Evolutionary conservation across 495 filamentous ascomycete species (phyloP), one percentile per base, ranked within the genome.

Genomic region (Aspergillus homomorphus): DNA sequence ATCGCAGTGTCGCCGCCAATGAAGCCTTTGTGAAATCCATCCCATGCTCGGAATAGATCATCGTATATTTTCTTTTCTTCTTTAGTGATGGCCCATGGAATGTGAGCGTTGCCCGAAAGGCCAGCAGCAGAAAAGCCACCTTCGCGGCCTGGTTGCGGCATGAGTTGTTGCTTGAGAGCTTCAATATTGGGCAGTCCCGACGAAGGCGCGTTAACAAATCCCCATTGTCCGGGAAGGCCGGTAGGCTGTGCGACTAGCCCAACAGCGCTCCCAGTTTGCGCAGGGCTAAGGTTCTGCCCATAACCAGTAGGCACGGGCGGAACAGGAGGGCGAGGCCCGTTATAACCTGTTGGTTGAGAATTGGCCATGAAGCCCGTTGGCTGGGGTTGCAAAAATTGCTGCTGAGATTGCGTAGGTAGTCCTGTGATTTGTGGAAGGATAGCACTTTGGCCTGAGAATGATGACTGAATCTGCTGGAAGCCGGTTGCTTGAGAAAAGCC

Each of bases 81-180:
- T 72, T 99, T 99, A 8, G 95, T 99, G 54, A 99, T 93, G 22
- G 95, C 94, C 94, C 93, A 99, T 3, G 95, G 93, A 66, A 99
- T 92, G 6, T 87, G 90, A 8, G 95, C 95, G 77, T 95, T 98
- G 50, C 95, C 95, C 28, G 89, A 87, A 23, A 99, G 79, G 8
- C 92, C 92, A 56, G 84, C 79, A 15, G 92, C 92, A n/a, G 88
- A 93, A 64, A 90, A 98, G 6, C 90, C 90, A 61, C 90, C 87
- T 72, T 97, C 95, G 6, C 95, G 88, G 24, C 95, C 95, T 57
- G 89, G 85, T 65, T 98, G 94, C 9, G 95, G 95, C 94, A 99
- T 98, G 82, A 99, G 96, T 65, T 92, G 92, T 55, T 92, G 87
- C 64, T 96, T 92, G 60, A 99, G 73, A 10, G 91, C 89, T 58